Evolutionary conservation across 768 basidiomycete species (phyloP).

Genomic region (Aureoboletus auriporus): DNA sequence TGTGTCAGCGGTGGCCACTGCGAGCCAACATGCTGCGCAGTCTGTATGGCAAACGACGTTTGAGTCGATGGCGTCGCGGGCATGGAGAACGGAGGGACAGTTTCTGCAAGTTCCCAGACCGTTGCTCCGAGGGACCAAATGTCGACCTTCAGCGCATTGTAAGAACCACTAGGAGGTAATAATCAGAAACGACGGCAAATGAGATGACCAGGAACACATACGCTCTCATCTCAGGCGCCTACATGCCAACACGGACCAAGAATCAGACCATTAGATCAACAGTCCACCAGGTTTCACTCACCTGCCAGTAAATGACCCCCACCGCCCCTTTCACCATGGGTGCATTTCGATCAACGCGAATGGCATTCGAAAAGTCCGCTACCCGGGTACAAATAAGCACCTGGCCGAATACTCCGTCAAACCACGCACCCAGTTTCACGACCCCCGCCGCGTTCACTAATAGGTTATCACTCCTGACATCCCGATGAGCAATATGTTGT

Average conservation of each 20-base stretch:
- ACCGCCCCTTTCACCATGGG: slow-evolving; percentile 54
- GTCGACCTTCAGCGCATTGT: slow-evolving; percentile 72
- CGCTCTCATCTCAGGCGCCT: slow-evolving; percentile 75
- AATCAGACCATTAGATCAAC: not conserved
- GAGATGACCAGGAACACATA: slow-evolving; percentile 31
- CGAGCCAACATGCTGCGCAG: slow-evolving; percentile 42
- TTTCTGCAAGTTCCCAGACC: slow-evolving; percentile 77
- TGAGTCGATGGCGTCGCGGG: slow-evolving; percentile 19
- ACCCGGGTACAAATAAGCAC: not conserved
- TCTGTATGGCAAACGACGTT: slow-evolving; percentile 34
- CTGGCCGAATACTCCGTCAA: not conserved
- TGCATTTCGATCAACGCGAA: slow-evolving; percentile 49
- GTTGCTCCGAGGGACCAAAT: slow-evolving; percentile 83
- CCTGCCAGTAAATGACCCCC: slow-evolving; percentile 82
- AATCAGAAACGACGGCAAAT: slow-evolving; percentile 3
- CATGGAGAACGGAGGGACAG: slow-evolving; percentile 67
- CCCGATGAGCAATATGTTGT: slow-evolving; percentile 73
- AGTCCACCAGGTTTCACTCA: slow-evolving; percentile 21
- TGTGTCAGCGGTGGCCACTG: slow-evolving; percentile 63
- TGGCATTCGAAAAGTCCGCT: slow-evolving; percentile 83
- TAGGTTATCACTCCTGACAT: slow-evolving; percentile 81
- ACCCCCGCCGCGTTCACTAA: slow-evolving; percentile 65
- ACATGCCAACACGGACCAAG: not conserved
- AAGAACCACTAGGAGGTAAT: slow-evolving; percentile 47
- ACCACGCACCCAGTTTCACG: slow-evolving; percentile 65